phyloP scores from a whole-genome alignment of 2,329 filamentous ascomycete species.

The Paraconiothyrium brasiliense region DNA sequence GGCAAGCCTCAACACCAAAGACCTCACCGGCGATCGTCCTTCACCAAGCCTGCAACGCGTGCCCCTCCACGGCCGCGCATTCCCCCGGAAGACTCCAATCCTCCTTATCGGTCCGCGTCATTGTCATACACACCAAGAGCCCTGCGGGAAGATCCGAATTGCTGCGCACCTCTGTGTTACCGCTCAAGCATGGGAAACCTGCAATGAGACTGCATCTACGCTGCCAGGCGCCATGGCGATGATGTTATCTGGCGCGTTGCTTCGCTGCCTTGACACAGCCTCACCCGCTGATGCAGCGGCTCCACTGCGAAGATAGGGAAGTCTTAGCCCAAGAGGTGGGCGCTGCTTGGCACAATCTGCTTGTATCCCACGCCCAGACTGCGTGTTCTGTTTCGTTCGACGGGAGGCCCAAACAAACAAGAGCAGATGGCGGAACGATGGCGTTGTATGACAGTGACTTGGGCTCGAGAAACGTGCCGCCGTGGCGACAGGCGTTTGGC shows the following conservation, averaged over 20 bases:
- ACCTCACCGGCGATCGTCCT: conserved; percentile 11
- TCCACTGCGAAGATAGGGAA: conserved; percentile 9
- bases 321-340: conserved; percentile 7
- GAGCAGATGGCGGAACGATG: background rate
- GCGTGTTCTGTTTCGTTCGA: conserved; percentile 8
- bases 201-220: background rate
- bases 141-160: background rate
- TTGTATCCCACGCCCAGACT: conserved; percentile 16
- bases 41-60: conserved; percentile 6
- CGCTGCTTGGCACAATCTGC: conserved; percentile 14
- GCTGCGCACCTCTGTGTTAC: conserved; percentile 2
- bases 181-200: background rate
- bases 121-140: background rate
- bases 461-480: conserved; percentile 18
- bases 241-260: conserved; percentile 5
- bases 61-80: conserved; percentile 15
- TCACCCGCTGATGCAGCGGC: conserved; percentile 19
- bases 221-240: background rate
- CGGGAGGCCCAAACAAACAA: background rate
- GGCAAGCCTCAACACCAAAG: conserved; percentile 30
- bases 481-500: conserved; percentile 17
- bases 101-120: conserved; percentile 9
- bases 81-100: conserved; percentile 6
- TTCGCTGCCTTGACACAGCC: conserved; percentile 27
- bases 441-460: conserved; percentile 1